Evolutionary conservation across 2,329 filamentous ascomycete genomes (phyloP), one percentile per base, ranked within the genome.

Genomic region (Aspergillus sp.): DNA sequence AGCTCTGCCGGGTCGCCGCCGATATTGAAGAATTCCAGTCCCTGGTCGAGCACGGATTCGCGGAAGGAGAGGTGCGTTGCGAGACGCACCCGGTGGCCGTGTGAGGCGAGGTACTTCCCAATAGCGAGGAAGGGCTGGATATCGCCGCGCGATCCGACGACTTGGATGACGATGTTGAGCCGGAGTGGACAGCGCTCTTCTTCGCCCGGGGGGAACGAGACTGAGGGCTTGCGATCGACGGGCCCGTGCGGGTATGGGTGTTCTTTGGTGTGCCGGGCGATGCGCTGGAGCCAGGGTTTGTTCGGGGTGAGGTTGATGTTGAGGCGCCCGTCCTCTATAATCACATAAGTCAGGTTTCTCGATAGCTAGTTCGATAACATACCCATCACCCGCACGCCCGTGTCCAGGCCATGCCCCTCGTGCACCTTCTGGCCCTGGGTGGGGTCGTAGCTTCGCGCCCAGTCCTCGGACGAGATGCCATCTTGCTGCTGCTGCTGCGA

Each of bases 251-350:
- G 41, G 24, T 54, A 49, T 15, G 61, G 55, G 27, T 50, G 55
- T 33, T 51, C 48, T 46, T 56, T 68, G 52, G 86, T 74, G 44
- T 62, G 62, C 66, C 89, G 81, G 61, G 93, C 80, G 12, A 93
- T 78, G 59, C 86, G 84, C 2, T 88, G 85, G 4, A 93, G 78
- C 55, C 83, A 83, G 55, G 81, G 77, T 64, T 83, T 86, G 64
- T 85, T 87, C 70, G 91, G 87, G 68, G 88, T 86, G 75, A 95
- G 90, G 61, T 86, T 87, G 76, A 95, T 91, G 68, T 91, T 86
- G 66, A 95, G 82, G 68, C 91, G 85, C 23, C 90, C 90, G 75
- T 93, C 88, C 59, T 84, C 89, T 86, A 1, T 1, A 21, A 3
- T 4, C 19, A 21, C 17, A 17, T 17, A 17, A 17, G 17, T 17